Conservation (phyloP, 345 rosid species). For the Salix caprea region DNA sequence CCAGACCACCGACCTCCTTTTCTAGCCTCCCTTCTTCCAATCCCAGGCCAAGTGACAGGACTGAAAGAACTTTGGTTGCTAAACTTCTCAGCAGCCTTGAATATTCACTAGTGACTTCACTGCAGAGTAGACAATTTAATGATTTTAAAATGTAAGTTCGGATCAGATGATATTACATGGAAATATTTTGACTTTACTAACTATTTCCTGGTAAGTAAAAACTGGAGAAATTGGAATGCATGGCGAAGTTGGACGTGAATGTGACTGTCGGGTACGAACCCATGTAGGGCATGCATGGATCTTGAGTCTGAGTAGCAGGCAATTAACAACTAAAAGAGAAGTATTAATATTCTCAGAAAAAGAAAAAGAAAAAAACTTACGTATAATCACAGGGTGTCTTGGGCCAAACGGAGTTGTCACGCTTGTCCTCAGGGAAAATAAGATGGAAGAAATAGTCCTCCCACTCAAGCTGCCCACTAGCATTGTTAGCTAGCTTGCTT, state of each 20-base stretch:
- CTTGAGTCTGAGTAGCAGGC: not conserved
- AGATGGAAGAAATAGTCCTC: conserved; percentile 93
- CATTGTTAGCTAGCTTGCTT: conserved; percentile 89
- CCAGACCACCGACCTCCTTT: conserved; percentile 82
- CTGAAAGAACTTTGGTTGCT: conserved; percentile 56
- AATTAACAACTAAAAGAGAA: not conserved
- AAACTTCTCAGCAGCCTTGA: conserved; percentile 70
- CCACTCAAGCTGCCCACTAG: conserved; percentile 89
- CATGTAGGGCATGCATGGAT: not conserved
- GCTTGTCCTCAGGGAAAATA: conserved; percentile 68
- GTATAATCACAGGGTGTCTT: conserved; percentile 64
- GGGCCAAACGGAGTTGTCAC: conserved; percentile 85
- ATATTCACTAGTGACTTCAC: conserved; percentile 71
- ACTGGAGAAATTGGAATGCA: not conserved
- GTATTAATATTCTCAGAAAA: not conserved
- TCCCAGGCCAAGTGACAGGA: conserved; percentile 68
- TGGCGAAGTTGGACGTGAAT: not conserved
- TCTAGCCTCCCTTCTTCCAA: conserved; percentile 80
- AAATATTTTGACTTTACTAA: not conserved
- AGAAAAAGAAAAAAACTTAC: conserved; percentile 35
- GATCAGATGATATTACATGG: not conserved
- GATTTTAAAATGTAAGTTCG: not conserved
- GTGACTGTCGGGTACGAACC: not conserved
- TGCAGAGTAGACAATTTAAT: conserved; percentile 18
- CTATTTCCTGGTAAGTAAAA: not conserved